These are phyloP conservation scores for Hondaea fermentalgiana DNA, from an alignment of 108 stramenopile genomes.

Conservation along the genomic window DNA sequence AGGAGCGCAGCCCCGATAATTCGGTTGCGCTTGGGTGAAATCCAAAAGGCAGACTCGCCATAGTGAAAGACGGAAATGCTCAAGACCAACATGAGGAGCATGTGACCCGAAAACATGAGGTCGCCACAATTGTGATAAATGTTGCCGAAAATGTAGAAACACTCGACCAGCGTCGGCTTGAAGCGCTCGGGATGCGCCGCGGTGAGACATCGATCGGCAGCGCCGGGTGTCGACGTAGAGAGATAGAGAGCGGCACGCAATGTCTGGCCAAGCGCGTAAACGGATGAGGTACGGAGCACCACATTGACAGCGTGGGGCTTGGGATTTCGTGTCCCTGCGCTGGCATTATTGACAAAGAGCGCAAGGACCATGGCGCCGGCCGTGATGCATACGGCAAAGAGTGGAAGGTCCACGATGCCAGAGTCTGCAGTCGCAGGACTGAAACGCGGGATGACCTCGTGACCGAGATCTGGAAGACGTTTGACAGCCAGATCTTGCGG, in stretches of 20 bases:
- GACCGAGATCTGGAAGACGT: not conserved
- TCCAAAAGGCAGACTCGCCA: constrained; percentile 1
- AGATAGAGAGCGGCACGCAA: not conserved
- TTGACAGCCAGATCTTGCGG: not conserved
- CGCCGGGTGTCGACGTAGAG: not conserved
- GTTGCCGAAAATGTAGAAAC: not conserved
- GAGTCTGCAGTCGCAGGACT: not conserved
- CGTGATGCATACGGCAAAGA: not conserved
- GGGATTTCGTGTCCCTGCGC: not conserved
- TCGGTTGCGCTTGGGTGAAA: not conserved
- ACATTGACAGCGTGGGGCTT: not conserved
- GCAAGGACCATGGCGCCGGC: not conserved
- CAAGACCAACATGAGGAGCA: not conserved
- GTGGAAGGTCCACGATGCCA: not conserved
- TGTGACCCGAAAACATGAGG: constrained; percentile 9
- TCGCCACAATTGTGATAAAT: constrained; percentile 14
- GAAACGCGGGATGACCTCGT: not conserved
- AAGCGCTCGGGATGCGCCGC: not conserved
- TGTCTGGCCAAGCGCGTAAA: not conserved
- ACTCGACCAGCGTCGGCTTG: not conserved
- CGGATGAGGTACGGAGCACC: not conserved
- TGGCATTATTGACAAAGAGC: constrained; percentile 2
- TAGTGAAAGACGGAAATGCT: not conserved
- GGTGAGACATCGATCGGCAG: not conserved
- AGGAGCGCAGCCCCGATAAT: not conserved